Evolutionary conservation across 257 asterid genomes (phyloP).

Genomic region (Przewalskia tangutica): DNA sequence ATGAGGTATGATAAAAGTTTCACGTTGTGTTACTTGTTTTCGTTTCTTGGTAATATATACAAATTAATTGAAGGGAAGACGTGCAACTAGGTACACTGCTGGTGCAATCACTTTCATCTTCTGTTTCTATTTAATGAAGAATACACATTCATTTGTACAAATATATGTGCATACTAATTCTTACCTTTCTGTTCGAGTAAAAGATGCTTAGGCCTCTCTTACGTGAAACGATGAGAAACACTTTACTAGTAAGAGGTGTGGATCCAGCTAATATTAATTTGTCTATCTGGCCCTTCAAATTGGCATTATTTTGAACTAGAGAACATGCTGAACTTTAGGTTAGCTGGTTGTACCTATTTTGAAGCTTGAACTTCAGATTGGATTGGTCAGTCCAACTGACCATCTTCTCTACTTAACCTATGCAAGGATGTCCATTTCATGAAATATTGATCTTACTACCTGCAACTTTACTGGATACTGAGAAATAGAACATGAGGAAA

Average conservation of each 20-base stretch:
- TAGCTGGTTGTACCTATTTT: not conserved
- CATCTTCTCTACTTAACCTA: not conserved
- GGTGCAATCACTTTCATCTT: not conserved
- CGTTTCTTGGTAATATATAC: not conserved
- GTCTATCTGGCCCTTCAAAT: not conserved
- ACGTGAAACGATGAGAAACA: not conserved
- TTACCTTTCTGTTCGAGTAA: not conserved
- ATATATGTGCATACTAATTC: not conserved
- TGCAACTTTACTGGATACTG: not conserved
- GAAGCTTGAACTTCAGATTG: not conserved
- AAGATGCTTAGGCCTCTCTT: not conserved
- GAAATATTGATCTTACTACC: not conserved
- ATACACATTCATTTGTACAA: not conserved
- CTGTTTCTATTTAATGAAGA: slow-evolving; percentile 2
- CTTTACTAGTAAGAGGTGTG: not conserved
- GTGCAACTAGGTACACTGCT: not conserved
- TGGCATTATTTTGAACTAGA: not conserved
- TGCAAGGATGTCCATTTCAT: not conserved
- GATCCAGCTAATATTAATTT: not conserved
- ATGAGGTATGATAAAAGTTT: slow-evolving; percentile 42
- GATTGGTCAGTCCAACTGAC: not conserved
- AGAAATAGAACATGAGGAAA: not conserved
- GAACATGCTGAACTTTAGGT: not conserved
- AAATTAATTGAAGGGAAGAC: not conserved
- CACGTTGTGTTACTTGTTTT: not conserved